Evolutionary conservation across 2,329 filamentous ascomycete genomes (phyloP).

Genomic region (Purpureocillium takamizusanense): DNA sequence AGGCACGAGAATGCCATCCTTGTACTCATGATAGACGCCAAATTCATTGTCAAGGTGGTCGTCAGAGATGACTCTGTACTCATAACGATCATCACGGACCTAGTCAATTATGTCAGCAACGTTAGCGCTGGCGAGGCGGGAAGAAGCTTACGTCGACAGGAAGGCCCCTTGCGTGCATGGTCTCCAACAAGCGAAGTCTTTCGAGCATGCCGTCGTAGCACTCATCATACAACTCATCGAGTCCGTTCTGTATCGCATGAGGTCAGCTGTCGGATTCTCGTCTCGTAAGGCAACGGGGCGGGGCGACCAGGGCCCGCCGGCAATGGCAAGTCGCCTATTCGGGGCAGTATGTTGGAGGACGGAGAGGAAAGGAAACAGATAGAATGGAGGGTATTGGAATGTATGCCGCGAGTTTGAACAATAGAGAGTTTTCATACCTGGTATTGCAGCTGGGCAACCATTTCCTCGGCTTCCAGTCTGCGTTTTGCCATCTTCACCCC

Average conservation of each 20-base stretch:
- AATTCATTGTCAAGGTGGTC: conserved; percentile 33
- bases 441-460: too few species aligned
- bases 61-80: conserved; percentile 35
- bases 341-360: too few species aligned
- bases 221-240: conserved; percentile 28
- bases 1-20: conserved; percentile 33
- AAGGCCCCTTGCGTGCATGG: conserved; percentile 32
- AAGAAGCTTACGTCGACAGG: conserved; percentile 38
- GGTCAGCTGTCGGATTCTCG: conserved; percentile 7
- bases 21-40: conserved; percentile 30
- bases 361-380: too few species aligned
- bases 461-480: too few species aligned
- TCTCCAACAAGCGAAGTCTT: conserved; percentile 34
- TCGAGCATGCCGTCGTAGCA: conserved; percentile 37
- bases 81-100: conserved; percentile 34
- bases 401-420: too few species aligned
- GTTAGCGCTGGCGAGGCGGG: conserved; percentile 1
- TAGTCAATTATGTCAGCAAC: conserved; percentile 8
- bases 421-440: too few species aligned
- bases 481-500: too few species aligned
- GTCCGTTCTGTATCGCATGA: conserved; percentile 22
- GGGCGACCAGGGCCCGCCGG: too few species aligned
- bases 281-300: background rate
- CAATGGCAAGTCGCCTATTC: too few species aligned
- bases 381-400: too few species aligned